phyloP scores from a whole-genome alignment of 2,329 filamentous ascomycete species.

The Fusarium pseudograminearum region DNA sequence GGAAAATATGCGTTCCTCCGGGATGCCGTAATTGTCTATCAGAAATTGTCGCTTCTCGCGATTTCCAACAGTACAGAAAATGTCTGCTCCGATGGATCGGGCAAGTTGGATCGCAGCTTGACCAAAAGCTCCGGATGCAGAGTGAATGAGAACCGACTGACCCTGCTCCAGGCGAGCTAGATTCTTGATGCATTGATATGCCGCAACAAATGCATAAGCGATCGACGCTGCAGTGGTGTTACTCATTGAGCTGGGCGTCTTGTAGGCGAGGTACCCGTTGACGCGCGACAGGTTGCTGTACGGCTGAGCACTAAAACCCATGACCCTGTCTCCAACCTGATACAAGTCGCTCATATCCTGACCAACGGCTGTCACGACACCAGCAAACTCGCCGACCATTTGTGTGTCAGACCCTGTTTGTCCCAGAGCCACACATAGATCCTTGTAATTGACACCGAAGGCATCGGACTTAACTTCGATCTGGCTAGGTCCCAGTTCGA shows the following conservation, averaged over 20 bases:
- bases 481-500: neutral
- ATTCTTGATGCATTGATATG: constrained; percentile 11
- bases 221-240: neutral
- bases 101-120: constrained; percentile 14
- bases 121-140: constrained; percentile 7
- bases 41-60: neutral
- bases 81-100: neutral
- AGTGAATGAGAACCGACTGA: constrained; percentile 9
- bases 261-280: constrained; percentile 8
- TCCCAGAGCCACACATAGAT: constrained; percentile 1
- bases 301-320: constrained; percentile 14
- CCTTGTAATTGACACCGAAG: constrained; percentile 7
- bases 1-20: neutral
- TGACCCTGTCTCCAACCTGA: constrained; percentile 6
- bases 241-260: neutral
- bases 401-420: neutral
- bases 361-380: neutral
- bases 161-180: neutral
- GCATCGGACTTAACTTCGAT: neutral
- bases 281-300: constrained; percentile 7
- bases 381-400: constrained; percentile 6
- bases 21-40: neutral
- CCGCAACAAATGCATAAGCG: neutral
- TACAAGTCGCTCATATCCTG: neutral
- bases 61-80: constrained; percentile 10